Evolutionary conservation across 2,329 filamentous ascomycete genomes (phyloP), one percentile per base, ranked within the genome.

Genomic region (Botrytis medusae): DNA sequence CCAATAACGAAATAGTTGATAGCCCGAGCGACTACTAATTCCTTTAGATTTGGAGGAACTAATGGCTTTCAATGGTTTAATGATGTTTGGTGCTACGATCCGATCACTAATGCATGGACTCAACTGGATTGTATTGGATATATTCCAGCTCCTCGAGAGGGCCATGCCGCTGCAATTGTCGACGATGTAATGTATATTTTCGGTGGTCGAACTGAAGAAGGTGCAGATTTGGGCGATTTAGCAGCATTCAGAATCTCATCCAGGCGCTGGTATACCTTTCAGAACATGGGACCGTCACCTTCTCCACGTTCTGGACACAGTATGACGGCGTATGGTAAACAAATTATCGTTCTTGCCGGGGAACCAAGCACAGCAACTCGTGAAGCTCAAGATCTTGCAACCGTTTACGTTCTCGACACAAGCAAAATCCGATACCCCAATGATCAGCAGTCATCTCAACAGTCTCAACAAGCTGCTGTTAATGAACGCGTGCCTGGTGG

Each of bases 131-230:
- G 96, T 81, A 98, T 98, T 79, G 96, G 96, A 51, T 99, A 98
- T 82, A 98, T 99, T 74, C 96, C 97, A 1, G 91, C 94, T 2
- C 91, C 95, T 29, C 90, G 96, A 74, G 96, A 99, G 86, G 96
- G 96, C 5, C 96, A 99, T 82, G 95, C 97, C 20, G 94, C 96
- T 22, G 91, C 95, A 6, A 86, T 99, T 32, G 95, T 99, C 61
- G 94, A 96, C 81, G 96, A 99, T 81, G 96, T 98, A 74, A 99
- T 99, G 97, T 99, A 99, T 84, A 91, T 99, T 75, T 99, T 99
- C 82, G 97, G 97, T 78, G 96, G 96, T 62, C 92, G 96, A 74
- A 98, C 94, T 0, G 94, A 98, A 80, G 95, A 98, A 78, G 96
- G 96, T 1, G 89, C 91, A 42, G 96, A 99, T 81, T 85, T 99